Conservation (phyloP, 805 yeast species). For the Dipodascus geniculatus region DNA sequence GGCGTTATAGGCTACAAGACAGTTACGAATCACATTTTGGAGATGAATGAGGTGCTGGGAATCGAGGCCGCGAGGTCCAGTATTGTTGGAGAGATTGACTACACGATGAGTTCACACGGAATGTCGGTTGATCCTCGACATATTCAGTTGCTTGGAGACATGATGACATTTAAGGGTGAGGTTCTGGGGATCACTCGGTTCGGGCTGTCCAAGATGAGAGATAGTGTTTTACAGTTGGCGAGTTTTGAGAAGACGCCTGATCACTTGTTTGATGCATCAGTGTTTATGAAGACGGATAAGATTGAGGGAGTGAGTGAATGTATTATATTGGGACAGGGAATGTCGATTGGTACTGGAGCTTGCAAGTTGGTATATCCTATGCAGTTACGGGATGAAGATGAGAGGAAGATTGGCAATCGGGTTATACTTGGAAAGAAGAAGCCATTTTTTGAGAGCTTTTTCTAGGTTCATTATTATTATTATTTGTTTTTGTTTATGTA, state of each 20-base stretch:
- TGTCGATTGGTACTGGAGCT: conserved; percentile 96
- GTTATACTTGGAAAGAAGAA: neutral
- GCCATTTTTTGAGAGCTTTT: conserved; percentile 1
- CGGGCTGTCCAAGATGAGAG: conserved; percentile 97
- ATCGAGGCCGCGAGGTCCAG: conserved; percentile 96
- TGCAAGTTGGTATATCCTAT: conserved; percentile 50
- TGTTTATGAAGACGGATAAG: conserved; percentile 90
- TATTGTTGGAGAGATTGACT: conserved; percentile 87
- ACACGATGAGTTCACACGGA: conserved; percentile 98
- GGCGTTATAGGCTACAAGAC: conserved; percentile 89
- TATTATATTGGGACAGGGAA: conserved; percentile 93
- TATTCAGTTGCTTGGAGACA: conserved; percentile 93
- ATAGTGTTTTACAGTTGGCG: conserved; percentile 91
- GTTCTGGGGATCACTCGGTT: conserved; percentile 96
- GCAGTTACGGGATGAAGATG: conserved; percentile 10
- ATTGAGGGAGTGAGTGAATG: conserved; percentile 98
- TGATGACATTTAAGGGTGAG: conserved; percentile 98
- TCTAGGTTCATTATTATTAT: neutral
- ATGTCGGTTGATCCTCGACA: conserved; percentile 99
- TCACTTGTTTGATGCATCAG: conserved; percentile 95
- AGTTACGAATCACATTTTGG: conserved; percentile 83
- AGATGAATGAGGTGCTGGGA: conserved; percentile 80
- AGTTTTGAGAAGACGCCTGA: conserved; percentile 97
- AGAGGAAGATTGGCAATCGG: neutral
- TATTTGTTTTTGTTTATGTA: neutral